Percentiles rank a stretch among this genome's conserved stretches.
Conservation (phyloP, 2,329 filamentous ascomycete genomes). For the Drechslera avenae region DNA sequence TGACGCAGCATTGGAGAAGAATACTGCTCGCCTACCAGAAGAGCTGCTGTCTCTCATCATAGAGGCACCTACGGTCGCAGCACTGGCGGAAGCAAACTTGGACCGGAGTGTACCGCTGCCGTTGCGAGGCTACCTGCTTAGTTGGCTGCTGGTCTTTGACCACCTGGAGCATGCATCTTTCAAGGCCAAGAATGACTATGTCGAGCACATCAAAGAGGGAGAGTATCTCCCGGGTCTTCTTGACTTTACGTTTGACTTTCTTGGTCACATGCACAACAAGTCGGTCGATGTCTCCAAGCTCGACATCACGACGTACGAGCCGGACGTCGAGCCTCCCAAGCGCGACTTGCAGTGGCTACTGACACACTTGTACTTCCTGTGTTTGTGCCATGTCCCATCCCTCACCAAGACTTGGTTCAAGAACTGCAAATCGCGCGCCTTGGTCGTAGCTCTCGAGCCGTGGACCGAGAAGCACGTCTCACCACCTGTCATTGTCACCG, state of each 20-base stretch:
- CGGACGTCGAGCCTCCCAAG: constrained; percentile 65
- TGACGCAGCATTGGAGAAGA: constrained; percentile 74
- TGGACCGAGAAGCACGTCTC: constrained; percentile 88
- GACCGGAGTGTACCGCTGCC: constrained; percentile 68
- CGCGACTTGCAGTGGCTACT: constrained; percentile 82
- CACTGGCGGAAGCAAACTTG: constrained; percentile 68
- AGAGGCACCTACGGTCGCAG: constrained; percentile 74
- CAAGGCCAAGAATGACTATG: constrained; percentile 82
- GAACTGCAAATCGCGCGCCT: constrained; percentile 77
- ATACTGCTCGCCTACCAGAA: constrained; percentile 74
- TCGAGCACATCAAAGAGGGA: constrained; percentile 75
- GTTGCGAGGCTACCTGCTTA: constrained; percentile 80
- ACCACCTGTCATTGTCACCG: constrained; percentile 67
- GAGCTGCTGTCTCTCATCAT: constrained; percentile 84
- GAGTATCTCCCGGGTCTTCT: constrained; percentile 72
- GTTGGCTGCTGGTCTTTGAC: constrained; percentile 90
- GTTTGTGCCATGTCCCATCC: constrained; percentile 75
- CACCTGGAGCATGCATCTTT: constrained; percentile 78
- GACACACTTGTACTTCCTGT: constrained; percentile 83
- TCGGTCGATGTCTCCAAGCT: constrained; percentile 73
- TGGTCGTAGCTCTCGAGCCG: constrained; percentile 74
- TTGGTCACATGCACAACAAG: constrained; percentile 76
- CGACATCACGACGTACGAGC: constrained; percentile 69
- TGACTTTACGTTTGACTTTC: constrained; percentile 80
- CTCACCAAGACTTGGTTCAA: constrained; percentile 86